A percentile compares a stretch with the other conserved stretches of the same genome.
These are phyloP conservation scores for Aspergillus tubingensis DNA, from an alignment of 2,329 filamentous ascomycete species.

Conservation along the genomic window DNA sequence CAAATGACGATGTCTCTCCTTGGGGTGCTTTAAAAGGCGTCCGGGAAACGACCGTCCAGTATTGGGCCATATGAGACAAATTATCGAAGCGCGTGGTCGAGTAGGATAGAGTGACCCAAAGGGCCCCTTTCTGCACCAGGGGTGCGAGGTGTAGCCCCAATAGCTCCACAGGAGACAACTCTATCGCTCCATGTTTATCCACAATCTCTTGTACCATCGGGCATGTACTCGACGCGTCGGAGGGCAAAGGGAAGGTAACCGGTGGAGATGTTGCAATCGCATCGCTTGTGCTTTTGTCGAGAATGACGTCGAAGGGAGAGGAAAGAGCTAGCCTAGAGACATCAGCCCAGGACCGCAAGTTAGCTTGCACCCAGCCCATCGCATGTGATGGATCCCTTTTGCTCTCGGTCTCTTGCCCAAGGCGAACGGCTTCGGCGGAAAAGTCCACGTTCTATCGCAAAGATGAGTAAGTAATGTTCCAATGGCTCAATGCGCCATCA, in stretches of 20 bases:
- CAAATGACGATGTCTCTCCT: conserved; percentile 30
- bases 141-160: conserved; percentile 35
- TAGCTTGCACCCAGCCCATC: conserved; percentile 36
- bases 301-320: conserved; percentile 36
- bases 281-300: conserved; percentile 43
- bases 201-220: conserved; percentile 25
- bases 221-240: conserved; percentile 20
- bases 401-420: conserved; percentile 30
- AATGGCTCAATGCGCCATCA: not conserved
- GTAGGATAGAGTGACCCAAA: conserved; percentile 38
- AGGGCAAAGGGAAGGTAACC: conserved; percentile 14
- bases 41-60: conserved; percentile 34
- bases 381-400: conserved; percentile 20
- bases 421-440: conserved; percentile 40
- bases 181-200: conserved; percentile 11
- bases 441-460: conserved; percentile 38
- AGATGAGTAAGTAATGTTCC: not conserved
- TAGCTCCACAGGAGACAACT: conserved; percentile 38
- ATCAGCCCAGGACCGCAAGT: conserved; percentile 36
- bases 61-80: conserved; percentile 21
- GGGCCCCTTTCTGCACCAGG: conserved; percentile 29
- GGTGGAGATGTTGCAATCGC: conserved; percentile 36
- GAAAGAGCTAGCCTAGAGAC: conserved; percentile 26
- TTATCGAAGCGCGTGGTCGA: conserved; percentile 37
- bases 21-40: conserved; percentile 35